phyloP scores from a whole-genome alignment of 106 monocot genomes.

The Dendrobium huoshanense region DNA sequence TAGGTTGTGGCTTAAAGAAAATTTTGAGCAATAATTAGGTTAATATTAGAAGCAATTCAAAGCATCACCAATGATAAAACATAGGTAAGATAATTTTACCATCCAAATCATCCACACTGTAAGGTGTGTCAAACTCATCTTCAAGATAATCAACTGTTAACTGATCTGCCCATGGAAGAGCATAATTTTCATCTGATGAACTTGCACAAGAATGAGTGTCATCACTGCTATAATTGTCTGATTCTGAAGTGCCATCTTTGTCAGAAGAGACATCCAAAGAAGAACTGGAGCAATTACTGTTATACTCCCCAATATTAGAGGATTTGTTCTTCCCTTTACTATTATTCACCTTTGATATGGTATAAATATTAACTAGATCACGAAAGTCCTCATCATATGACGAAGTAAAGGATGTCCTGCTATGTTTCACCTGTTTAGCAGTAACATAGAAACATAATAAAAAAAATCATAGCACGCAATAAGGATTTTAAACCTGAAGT shows the following conservation, averaged over 20 bases:
- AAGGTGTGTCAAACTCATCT: conserved; percentile 58
- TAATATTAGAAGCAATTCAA: neutral
- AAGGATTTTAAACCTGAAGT: too few relatives aligned
- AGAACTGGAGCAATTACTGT: conserved; percentile 15
- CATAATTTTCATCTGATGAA: conserved; percentile 16
- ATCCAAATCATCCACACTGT: conserved; percentile 67
- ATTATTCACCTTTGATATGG: conserved; percentile 9
- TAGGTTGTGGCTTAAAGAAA: neutral
- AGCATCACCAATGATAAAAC: neutral
- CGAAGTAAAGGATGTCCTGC: conserved; percentile 49
- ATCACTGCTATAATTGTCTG: conserved; percentile 15
- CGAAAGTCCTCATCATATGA: conserved; percentile 69
- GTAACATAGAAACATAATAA: neutral
- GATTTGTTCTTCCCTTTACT: conserved; percentile 17
- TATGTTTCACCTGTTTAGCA: conserved; percentile 66
- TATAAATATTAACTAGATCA: conserved; percentile 61
- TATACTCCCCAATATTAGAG: conserved; percentile 13
- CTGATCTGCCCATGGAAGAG: conserved; percentile 13
- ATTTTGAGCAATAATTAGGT: neutral
- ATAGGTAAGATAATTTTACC: conserved; percentile 30
- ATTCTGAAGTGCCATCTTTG: conserved; percentile 15
- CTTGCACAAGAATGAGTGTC: conserved; percentile 8
- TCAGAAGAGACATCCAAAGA: conserved; percentile 16
- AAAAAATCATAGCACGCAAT: neutral
- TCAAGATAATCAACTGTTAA: conserved; percentile 60